Evolutionary conservation across 805 yeast genomes (phyloP).

Genomic region (Candida krabiensis): DNA sequence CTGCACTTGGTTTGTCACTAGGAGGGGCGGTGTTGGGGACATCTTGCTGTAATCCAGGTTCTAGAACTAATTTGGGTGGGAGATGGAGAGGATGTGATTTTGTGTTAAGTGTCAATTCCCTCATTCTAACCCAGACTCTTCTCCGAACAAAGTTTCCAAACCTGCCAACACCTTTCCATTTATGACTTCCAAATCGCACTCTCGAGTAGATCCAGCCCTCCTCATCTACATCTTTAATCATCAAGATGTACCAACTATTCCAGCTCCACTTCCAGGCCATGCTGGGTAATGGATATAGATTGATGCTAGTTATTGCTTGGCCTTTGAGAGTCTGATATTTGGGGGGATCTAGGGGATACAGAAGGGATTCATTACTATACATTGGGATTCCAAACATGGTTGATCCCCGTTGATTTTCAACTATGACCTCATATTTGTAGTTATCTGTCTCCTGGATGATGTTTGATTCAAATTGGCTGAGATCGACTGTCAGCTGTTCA

Average conservation of each 20-base stretch:
- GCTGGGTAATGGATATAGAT: constrained; percentile 47
- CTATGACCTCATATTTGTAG: constrained; percentile 39
- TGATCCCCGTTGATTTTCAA: constrained; percentile 57
- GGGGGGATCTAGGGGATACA: constrained; percentile 53
- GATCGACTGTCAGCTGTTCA: constrained; percentile 9
- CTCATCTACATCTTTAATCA: constrained; percentile 57
- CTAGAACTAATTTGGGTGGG: constrained; percentile 7
- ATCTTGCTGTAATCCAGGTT: not conserved
- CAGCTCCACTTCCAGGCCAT: constrained; percentile 54
- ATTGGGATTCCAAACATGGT: constrained; percentile 52
- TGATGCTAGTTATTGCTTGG: constrained; percentile 28
- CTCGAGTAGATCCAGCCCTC: constrained; percentile 56
- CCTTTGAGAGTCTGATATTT: constrained; percentile 47
- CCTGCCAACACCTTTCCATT: constrained; percentile 52
- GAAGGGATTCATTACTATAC: constrained; percentile 44
- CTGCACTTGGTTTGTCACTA: no score
- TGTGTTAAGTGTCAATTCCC: constrained; percentile 22
- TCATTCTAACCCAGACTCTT: constrained; percentile 49
- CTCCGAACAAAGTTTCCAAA: constrained; percentile 52
- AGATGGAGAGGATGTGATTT: constrained; percentile 1
- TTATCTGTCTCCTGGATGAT: constrained; percentile 4
- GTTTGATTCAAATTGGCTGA: constrained; percentile 10
- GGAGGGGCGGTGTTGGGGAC: constrained; percentile 6
- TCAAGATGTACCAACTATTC: constrained; percentile 54
- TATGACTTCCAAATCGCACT: constrained; percentile 38